A percentile compares a stretch with the other conserved stretches of the same genome.
phyloP scores from a whole-genome alignment of 768 basidiomycete genomes.

The Leccinellum luteum region DNA sequence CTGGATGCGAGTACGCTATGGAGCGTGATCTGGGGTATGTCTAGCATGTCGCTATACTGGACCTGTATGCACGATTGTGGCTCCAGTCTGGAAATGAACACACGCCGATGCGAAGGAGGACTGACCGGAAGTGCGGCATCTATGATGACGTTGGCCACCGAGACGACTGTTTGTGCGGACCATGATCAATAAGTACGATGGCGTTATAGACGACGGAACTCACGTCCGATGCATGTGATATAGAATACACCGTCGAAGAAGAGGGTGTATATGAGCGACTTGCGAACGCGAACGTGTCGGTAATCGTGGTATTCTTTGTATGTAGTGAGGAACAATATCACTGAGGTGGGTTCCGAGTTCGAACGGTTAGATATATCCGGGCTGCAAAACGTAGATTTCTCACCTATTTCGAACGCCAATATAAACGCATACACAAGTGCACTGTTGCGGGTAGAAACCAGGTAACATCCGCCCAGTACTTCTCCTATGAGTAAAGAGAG shows the following conservation, averaged over 20 bases:
- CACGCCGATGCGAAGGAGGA: neutral
- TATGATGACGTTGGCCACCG: neutral
- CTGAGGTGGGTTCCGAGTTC: neutral
- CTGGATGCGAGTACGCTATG: too few species aligned
- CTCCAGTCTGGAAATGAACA: neutral
- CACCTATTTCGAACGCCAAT: neutral
- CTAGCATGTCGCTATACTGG: neutral
- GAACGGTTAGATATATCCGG: too few species aligned
- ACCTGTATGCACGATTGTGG: neutral
- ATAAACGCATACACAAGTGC: neutral
- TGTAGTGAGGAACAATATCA: neutral
- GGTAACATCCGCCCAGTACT: neutral
- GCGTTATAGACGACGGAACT: neutral
- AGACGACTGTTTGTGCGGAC: neutral
- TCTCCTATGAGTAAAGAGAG: neutral
- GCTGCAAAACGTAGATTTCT: neutral
- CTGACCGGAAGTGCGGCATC: neutral
- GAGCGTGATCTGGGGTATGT: neutral
- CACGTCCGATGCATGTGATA: neutral
- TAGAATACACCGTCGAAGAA: neutral
- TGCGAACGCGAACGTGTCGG: neutral
- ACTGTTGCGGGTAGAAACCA: neutral
- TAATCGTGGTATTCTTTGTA: neutral
- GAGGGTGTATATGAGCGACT: neutral
- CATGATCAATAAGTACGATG: neutral